Percentiles rank a stretch among this genome's conserved stretches.
phyloP scores from a whole-genome alignment of 805 yeast species.

The Komagataella kurtzmanii region DNA sequence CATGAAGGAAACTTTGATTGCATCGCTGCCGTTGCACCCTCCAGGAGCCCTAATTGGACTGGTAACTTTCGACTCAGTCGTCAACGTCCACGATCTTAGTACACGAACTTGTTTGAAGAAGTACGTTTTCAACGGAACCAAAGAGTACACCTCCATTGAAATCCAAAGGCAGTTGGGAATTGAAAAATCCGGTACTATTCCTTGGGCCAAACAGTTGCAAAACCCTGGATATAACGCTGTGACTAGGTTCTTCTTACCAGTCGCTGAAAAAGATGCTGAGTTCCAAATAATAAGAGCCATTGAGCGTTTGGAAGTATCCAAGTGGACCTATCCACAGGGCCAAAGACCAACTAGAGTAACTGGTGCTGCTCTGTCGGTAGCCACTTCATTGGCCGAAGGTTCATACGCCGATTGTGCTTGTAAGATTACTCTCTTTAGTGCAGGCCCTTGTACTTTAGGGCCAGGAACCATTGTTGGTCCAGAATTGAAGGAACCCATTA shows the following conservation, averaged over 20 bases:
- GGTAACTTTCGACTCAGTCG: constrained; percentile 81
- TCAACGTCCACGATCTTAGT: constrained; percentile 77
- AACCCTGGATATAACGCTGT: constrained; percentile 19
- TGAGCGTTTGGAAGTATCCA: constrained; percentile 48
- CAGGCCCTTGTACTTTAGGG: constrained; percentile 89
- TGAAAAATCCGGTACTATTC: constrained; percentile 18
- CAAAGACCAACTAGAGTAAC: constrained; percentile 84
- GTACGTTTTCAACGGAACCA: constrained; percentile 79
- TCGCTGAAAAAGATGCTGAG: constrained; percentile 40
- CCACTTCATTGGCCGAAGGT: constrained; percentile 69
- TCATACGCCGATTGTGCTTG: constrained; percentile 80
- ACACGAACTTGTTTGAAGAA: constrained; percentile 57
- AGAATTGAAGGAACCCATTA: constrained; percentile 86
- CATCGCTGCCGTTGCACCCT: constrained; percentile 69
- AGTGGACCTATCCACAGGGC: constrained; percentile 77
- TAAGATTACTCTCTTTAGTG: constrained; percentile 78
- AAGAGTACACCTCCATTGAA: constrained; percentile 44
- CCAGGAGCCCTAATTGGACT: constrained; percentile 83
- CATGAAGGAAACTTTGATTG: constrained; percentile 65
- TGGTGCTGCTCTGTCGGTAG: constrained; percentile 84
- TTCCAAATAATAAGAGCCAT: constrained; percentile 68
- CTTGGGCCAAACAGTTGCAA: constrained; percentile 28
- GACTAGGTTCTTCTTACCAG: constrained; percentile 20
- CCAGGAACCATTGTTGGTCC: constrained; percentile 93
- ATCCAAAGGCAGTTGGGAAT: constrained; percentile 23